Conservation (phyloP, 306 rosid genomes). For the Glycine tomentella region DNA sequence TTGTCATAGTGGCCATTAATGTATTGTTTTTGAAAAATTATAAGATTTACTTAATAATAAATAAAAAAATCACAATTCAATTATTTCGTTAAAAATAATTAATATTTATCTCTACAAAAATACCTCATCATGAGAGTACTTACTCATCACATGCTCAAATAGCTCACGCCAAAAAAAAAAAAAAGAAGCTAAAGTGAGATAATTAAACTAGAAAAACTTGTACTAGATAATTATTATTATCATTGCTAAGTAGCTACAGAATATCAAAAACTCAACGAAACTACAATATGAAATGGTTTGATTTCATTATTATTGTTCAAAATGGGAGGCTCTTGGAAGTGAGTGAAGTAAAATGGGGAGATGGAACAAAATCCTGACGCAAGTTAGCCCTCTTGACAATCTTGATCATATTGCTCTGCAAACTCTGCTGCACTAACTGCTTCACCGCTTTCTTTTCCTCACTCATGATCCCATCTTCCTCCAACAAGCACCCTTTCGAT, state of each 20-base stretch:
- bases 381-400: constrained; percentile 93
- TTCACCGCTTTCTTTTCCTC: constrained; percentile 96
- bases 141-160: neutral
- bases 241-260: constrained; percentile 44
- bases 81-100: too few relatives aligned
- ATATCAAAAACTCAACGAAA: constrained; percentile 48
- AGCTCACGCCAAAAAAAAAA: constrained; percentile 32
- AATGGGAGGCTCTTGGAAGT: constrained; percentile 95
- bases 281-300: constrained; percentile 38
- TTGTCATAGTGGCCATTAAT: neutral
- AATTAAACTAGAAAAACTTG: constrained; percentile 20
- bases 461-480: constrained; percentile 69
- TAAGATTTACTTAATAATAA: too few relatives aligned
- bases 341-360: constrained; percentile 74
- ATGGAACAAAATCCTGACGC: constrained; percentile 87
- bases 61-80: too few relatives aligned
- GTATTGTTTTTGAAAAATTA: neutral
- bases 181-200: neutral
- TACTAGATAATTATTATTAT: constrained; percentile 27
- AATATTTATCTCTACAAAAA: too few relatives aligned
- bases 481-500: constrained; percentile 52
- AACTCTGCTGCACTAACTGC: constrained; percentile 89
- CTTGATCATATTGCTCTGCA: constrained; percentile 91
- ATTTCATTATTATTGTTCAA: constrained; percentile 47
- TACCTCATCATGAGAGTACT: too few relatives aligned